Conservation (phyloP, 2,329 filamentous ascomycete species). For the Tetracladium maxilliforme region DNA sequence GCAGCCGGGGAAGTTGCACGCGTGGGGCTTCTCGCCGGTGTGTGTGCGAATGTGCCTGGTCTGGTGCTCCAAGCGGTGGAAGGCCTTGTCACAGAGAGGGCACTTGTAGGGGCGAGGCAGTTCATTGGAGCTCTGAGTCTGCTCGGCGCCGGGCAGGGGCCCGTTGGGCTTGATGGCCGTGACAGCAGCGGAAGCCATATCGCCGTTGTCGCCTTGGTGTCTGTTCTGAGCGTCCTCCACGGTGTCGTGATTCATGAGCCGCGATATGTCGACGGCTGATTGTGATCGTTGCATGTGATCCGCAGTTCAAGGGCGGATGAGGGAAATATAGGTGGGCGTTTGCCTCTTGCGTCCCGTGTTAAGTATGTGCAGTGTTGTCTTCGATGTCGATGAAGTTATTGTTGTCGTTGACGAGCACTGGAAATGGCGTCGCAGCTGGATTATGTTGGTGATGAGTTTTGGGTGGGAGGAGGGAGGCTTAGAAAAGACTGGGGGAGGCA, state of each 20-base stretch:
- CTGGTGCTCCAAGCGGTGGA: conserved; percentile 95
- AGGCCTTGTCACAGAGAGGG: conserved; percentile 94
- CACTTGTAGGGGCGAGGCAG: conserved; percentile 96
- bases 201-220: conserved; percentile 24
- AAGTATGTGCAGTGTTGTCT: no score
- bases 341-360: no score
- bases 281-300: conserved; percentile 64
- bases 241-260: conserved; percentile 46
- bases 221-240: conserved; percentile 16
- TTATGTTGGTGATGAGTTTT: background rate
- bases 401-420: no score
- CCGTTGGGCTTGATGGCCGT: no score
- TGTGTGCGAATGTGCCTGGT: conserved; percentile 84
- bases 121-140: conserved; percentile 59
- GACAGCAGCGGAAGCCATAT: conserved; percentile 47
- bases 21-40: conserved; percentile 95
- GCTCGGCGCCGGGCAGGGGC: conserved; percentile 44
- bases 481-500: no score
- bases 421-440: background rate
- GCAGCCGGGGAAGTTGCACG: conserved; percentile 88
- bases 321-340: no score
- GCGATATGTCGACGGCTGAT: conserved; percentile 61
- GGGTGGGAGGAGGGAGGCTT: background rate
- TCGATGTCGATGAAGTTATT: no score
- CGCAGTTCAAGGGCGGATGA: no score